Evolutionary conservation across 2,329 filamentous ascomycete genomes (phyloP).

Genomic region (Fusarium paranaense): DNA sequence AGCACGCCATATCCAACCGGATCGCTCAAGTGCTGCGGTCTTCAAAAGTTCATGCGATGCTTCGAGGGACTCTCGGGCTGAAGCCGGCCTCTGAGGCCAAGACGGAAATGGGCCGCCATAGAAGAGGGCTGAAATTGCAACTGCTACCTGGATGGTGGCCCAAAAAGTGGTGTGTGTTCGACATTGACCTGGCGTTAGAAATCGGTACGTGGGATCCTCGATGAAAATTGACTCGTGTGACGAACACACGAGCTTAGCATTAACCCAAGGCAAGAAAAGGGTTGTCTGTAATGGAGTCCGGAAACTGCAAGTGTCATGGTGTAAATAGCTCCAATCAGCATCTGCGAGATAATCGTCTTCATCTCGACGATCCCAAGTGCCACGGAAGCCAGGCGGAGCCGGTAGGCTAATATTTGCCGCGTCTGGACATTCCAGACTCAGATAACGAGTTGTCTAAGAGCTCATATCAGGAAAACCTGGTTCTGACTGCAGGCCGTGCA

Average conservation of each 20-base stretch:
- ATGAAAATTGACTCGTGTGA: background rate
- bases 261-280: background rate
- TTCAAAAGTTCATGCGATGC: background rate
- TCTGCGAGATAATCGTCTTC: background rate
- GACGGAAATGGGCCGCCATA: background rate
- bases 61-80: background rate
- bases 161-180: background rate
- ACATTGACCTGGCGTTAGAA: background rate
- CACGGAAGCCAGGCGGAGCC: background rate
- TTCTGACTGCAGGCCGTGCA: accelerated
- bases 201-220: background rate
- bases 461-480: background rate
- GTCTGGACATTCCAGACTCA: background rate
- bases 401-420: background rate
- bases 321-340: background rate
- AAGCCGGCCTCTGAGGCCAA: background rate
- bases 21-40: background rate
- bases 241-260: background rate
- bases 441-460: background rate
- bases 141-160: background rate
- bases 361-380: background rate
- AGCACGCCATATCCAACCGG: background rate
- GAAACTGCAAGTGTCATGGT: background rate
- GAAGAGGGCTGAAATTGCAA: background rate
- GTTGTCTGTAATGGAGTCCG: background rate